These are phyloP conservation scores for Peterozyma xylosa DNA, from an alignment of 805 yeast genomes.

Conservation along the genomic window DNA sequence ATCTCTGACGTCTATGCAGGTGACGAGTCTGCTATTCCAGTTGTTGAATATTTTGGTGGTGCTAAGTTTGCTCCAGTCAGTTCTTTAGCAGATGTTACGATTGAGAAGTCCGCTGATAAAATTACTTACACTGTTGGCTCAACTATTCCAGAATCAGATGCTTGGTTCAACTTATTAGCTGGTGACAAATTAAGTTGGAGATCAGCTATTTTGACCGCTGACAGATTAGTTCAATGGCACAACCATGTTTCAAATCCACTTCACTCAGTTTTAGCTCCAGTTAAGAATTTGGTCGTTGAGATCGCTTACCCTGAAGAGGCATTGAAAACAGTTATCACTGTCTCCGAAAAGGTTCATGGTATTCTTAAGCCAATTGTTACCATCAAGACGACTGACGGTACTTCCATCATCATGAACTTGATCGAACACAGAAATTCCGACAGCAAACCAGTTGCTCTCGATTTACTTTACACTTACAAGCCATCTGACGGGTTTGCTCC, in stretches of 20 bases:
- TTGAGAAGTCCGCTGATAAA: slow-evolving; percentile 22
- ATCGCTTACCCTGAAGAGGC: slow-evolving; percentile 45
- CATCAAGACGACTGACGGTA: slow-evolving; percentile 41
- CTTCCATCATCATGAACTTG: slow-evolving; percentile 60
- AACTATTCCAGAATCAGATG: slow-evolving; percentile 24
- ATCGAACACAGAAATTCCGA: slow-evolving; percentile 87
- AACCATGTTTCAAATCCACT: slow-evolving; percentile 76
- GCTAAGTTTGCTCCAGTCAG: slow-evolving; percentile 23
- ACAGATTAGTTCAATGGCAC: slow-evolving; percentile 78
- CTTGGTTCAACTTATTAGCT: slow-evolving; percentile 79
- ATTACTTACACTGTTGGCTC: slow-evolving; percentile 31
- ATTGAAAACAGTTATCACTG: slow-evolving; percentile 51
- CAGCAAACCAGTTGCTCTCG: slow-evolving; percentile 63
- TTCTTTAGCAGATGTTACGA: slow-evolving; percentile 27
- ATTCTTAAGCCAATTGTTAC: slow-evolving; percentile 58
- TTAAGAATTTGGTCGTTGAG: slow-evolving; percentile 50
- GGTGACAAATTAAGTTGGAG: slow-evolving; percentile 82
- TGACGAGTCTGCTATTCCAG: slow-evolving; percentile 70
- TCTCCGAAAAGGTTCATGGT: slow-evolving; percentile 69
- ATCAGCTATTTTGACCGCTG: slow-evolving; percentile 77
- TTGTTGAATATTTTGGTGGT: slow-evolving; percentile 84
- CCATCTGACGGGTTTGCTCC: slow-evolving; percentile 95
- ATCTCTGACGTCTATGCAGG: slow-evolving; percentile 63
- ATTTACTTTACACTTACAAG: slow-evolving; percentile 69
- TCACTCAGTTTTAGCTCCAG: slow-evolving; percentile 74